Base-by-base conservation (phyloP, 106 monocot genomes). In the Gastrodia elata region DNA sequence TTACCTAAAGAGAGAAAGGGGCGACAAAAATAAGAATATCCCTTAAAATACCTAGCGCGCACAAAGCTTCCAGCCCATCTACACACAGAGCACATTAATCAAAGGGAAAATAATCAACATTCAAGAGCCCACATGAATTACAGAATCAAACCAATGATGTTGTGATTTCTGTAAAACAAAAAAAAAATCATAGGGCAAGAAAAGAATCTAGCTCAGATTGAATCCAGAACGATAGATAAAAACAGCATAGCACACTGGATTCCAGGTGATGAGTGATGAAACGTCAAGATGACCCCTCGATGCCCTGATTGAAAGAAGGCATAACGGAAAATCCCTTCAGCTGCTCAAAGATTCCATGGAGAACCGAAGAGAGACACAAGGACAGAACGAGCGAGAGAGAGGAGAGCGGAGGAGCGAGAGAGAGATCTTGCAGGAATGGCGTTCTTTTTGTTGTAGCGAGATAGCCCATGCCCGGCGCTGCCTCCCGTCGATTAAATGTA, bases 211-310 rank as follows among this genome's bases (percentile, higher is more conserved):
- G 37, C 69, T 69, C 3, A 39, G n/a, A 69, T 69, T 10, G 26
- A 69, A 39, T 69, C 69, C 69, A 35, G 69, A 69, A 40, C 38
- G 15, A 69, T 11, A 35, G 20, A 69, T 39, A 40, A 5, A 69
- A 24, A 22, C 24, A 24, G 35, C 24, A 22, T 25, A 39, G 6
- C 40, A 39, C 22, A 40, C 69, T 69, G 38, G 20, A 39, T 40
- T 68, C 24, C 32, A 20, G 8, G 27, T 25, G 57, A 58, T 25
- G 32, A 9, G 61, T 32, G 8, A 10, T 25, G 57, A 58, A 58
- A 61, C 32, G 61, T 32, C 32, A 28, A 61, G 30, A 61, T 61
- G 10, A 32, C 32, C 11, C 30, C 4, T 13, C 8, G 61, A 61
- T 13, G 32, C 1, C 28, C 30, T 30, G 13, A 61, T 61, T 61